These are phyloP conservation scores for Murraya koenigii DNA, from an alignment of 345 rosid genomes.

Conservation along the genomic window DNA sequence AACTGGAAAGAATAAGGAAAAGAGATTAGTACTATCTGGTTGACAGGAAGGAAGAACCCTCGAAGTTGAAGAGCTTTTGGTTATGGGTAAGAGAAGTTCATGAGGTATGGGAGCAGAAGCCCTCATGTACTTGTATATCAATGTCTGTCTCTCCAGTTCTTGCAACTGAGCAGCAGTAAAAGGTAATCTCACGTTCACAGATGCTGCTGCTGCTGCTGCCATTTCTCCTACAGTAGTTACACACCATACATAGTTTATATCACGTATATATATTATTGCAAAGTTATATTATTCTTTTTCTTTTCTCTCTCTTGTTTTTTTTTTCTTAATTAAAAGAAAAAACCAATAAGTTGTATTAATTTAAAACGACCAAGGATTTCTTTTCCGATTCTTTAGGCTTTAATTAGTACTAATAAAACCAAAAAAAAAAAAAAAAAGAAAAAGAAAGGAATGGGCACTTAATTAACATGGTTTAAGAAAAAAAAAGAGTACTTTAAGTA, in stretches of 20 bases:
- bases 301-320: too few species aligned
- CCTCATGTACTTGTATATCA: conserved; percentile 52
- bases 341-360: too few species aligned
- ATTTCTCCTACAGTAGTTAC: conserved; percentile 38
- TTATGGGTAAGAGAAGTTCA: conserved; percentile 47
- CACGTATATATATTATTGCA: not conserved
- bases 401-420: too few species aligned
- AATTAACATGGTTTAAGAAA: not conserved
- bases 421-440: too few species aligned
- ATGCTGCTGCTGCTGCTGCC: conserved; percentile 39
- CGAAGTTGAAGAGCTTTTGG: conserved; percentile 28
- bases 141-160: conserved; percentile 59
- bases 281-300: not conserved
- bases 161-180: conserved; percentile 61
- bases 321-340: too few species aligned
- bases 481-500: conserved; percentile 29
- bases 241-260: not conserved
- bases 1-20: not conserved
- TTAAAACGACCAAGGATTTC: not conserved
- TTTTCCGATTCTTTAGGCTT: not conserved
- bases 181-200: conserved; percentile 26
- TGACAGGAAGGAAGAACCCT: conserved; percentile 18
- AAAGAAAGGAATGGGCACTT: not conserved
- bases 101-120: conserved; percentile 54
- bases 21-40: conserved; percentile 22